These are phyloP conservation scores for Cynanchum wilfordii DNA, from an alignment of 257 asterid genomes.

Conservation along the genomic window DNA sequence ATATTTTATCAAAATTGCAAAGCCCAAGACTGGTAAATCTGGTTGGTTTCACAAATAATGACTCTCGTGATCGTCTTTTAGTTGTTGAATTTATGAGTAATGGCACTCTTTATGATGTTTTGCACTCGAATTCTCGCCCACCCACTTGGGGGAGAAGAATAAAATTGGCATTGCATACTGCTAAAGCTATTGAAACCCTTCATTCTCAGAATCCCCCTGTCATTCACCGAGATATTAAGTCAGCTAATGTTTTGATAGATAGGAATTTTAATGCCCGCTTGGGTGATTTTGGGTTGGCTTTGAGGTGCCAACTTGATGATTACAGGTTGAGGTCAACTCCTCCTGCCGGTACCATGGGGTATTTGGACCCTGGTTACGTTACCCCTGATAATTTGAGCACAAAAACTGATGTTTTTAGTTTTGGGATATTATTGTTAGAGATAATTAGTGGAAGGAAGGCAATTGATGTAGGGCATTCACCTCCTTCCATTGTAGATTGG, in stretches of 20 bases:
- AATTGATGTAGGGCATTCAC: conserved; percentile 66
- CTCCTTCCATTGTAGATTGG: conserved; percentile 82
- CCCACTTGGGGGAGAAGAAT: conserved; percentile 76
- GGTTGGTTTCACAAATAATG: conserved; percentile 51
- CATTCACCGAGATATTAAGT: conserved; percentile 77
- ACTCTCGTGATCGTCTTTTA: conserved; percentile 46
- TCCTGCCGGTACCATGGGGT: conserved; percentile 96
- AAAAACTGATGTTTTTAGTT: conserved; percentile 75
- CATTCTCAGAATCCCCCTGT: conserved; percentile 65
- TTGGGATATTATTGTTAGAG: conserved; percentile 74
- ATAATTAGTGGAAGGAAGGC: conserved; percentile 90
- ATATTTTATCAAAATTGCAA: conserved; percentile 54
- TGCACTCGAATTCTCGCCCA: conserved; percentile 56
- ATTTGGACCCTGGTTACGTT: conserved; percentile 73
- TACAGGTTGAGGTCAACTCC: conserved; percentile 69
- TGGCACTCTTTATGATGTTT: conserved; percentile 69
- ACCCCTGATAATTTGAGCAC: conserved; percentile 78
- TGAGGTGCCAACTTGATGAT: conserved; percentile 59
- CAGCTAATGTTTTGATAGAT: conserved; percentile 76
- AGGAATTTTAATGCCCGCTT: conserved; percentile 62
- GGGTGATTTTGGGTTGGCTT: conserved; percentile 83
- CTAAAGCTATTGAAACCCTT: conserved; percentile 57
- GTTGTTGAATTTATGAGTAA: conserved; percentile 88
- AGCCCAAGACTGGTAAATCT: conserved; percentile 73
- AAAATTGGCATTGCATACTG: conserved; percentile 63